A percentile compares a stretch with the other conserved stretches of the same genome.
Evolutionary conservation across 495 filamentous ascomycete genomes (phyloP).

Genomic region (Cudoniella acicularis): DNA sequence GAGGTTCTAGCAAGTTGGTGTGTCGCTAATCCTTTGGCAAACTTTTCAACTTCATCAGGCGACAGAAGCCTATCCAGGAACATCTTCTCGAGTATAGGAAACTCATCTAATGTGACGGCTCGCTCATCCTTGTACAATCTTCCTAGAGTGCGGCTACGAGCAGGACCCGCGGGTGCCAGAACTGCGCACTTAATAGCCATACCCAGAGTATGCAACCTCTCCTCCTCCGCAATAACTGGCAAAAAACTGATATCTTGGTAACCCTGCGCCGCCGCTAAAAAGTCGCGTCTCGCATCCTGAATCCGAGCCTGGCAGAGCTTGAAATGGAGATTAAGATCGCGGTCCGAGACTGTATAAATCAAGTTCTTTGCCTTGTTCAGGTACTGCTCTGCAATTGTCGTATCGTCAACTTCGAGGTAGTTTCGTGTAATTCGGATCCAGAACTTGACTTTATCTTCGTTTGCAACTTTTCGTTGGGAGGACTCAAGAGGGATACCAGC

Average conservation of each 20-base stretch:
- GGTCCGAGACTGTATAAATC: constrained; percentile 71
- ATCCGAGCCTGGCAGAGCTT: constrained; percentile 89
- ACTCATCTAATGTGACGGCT: constrained; percentile 69
- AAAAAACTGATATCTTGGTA: constrained; percentile 84
- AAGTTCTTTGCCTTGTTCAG: constrained; percentile 91
- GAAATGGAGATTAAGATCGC: constrained; percentile 74
- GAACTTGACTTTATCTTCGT: constrained; percentile 70
- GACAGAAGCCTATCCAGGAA: constrained; percentile 84
- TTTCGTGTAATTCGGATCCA: constrained; percentile 95
- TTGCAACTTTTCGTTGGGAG: constrained; percentile 75
- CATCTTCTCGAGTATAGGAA: constrained; percentile 93
- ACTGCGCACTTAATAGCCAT: constrained; percentile 95
- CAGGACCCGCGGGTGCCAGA: constrained; percentile 84
- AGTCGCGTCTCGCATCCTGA: constrained; percentile 81
- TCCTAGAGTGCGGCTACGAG: constrained; percentile 72
- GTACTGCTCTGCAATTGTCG: constrained; percentile 75
- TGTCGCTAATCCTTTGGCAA: constrained; percentile 71
- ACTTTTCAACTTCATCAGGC: constrained; percentile 77
- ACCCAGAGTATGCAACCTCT: constrained; percentile 75
- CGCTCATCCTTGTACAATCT: constrained; percentile 94
- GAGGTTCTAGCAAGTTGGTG: constrained; percentile 87
- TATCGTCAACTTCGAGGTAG: constrained; percentile 92
- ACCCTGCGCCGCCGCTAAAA: constrained; percentile 82
- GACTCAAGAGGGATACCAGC: constrained; percentile 83
- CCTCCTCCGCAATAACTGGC: constrained; percentile 69